These are phyloP conservation scores for Acer negundo DNA, from an alignment of 345 rosid species.

Conservation along the genomic window DNA sequence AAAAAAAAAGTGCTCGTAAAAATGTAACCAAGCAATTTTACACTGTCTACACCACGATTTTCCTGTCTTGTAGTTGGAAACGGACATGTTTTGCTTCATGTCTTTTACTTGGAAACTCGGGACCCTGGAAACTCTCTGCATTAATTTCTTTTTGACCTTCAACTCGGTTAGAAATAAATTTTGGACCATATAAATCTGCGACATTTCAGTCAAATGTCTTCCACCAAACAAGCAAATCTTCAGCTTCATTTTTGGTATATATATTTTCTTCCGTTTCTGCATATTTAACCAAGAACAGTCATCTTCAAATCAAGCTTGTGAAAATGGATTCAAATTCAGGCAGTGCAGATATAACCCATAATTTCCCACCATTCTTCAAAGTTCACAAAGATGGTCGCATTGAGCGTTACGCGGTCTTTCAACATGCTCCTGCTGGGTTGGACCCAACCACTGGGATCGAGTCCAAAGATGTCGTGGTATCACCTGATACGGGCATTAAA, in stretches of 20 bases:
- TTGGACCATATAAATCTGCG: background rate
- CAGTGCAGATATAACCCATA: conserved; percentile 24
- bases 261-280: background rate
- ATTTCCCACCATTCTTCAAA: conserved; percentile 42
- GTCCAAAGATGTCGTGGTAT: conserved; percentile 34
- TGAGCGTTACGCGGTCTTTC: conserved; percentile 20
- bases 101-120: background rate
- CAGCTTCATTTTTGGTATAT: background rate
- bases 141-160: background rate
- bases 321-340: conserved; percentile 22
- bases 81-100: background rate
- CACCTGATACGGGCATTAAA: conserved; percentile 19
- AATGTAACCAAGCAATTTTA: background rate
- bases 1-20: too few relatives aligned
- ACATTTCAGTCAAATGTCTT: background rate
- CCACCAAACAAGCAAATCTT: background rate
- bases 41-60: background rate
- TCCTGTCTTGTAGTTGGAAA: background rate
- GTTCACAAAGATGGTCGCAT: conserved; percentile 41
- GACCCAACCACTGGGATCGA: conserved; percentile 35
- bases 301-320: background rate
- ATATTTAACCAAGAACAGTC: background rate
- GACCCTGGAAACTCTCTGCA: background rate
- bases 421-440: conserved; percentile 14
- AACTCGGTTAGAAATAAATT: background rate